phyloP scores from a whole-genome alignment of 176 grass and related monocot species.

The Lolium perenne region DNA sequence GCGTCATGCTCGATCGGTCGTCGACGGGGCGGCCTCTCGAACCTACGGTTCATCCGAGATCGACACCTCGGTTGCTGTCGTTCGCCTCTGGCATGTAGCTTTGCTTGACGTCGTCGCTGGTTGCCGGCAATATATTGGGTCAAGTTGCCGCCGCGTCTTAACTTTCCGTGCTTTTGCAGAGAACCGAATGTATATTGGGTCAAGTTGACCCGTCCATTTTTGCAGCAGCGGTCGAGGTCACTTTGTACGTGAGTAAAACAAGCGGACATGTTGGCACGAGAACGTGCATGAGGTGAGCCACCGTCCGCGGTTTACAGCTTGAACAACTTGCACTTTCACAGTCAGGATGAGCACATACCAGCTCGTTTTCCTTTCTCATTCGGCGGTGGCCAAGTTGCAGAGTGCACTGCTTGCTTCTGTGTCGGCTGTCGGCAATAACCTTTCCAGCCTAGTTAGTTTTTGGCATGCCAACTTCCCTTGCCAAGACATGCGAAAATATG shows the following conservation, averaged over 20 bases:
- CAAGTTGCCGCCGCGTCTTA: background rate
- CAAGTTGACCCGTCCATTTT: conserved; percentile 19
- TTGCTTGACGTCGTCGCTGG: background rate
- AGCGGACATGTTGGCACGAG: conserved; percentile 15
- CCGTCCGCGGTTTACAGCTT: background rate
- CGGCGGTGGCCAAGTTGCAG: background rate
- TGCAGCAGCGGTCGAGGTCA: background rate
- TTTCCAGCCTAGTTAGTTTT: background rate
- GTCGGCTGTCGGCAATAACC: background rate
- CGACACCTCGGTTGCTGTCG: background rate
- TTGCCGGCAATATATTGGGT: too few relatives aligned
- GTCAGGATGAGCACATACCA: background rate
- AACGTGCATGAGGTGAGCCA: background rate
- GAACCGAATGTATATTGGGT: background rate
- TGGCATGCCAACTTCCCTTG: too few relatives aligned
- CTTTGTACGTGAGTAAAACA: background rate
- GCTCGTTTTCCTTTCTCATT: background rate
- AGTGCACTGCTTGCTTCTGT: background rate
- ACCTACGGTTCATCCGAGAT: conserved; percentile 5
- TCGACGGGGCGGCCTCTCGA: conserved; percentile 24
- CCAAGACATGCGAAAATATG: too few relatives aligned
- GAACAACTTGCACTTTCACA: background rate
- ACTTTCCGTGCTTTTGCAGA: background rate
- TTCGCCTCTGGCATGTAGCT: background rate
- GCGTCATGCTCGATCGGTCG: background rate